Evolutionary conservation across 352 stramenopile species (phyloP).

Genomic region (Pythium phragmitis): DNA sequence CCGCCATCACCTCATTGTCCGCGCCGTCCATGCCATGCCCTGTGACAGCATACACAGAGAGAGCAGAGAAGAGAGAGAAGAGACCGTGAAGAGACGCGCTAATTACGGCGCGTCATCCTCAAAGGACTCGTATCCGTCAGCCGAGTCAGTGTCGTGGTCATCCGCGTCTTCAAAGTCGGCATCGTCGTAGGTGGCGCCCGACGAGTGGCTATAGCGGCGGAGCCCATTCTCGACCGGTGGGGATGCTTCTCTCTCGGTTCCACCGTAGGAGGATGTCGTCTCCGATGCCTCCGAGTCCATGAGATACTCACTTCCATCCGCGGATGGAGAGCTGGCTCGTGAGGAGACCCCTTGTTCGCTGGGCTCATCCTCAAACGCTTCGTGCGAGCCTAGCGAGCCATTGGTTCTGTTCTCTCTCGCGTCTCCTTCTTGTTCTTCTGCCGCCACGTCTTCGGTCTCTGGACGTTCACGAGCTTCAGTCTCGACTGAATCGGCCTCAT

Average conservation of each 20-base stretch:
- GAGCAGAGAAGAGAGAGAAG: neutral
- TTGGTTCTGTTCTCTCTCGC: too few species aligned
- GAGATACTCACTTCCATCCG: neutral
- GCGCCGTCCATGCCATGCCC: neutral
- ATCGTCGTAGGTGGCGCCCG: slow-evolving; percentile 7
- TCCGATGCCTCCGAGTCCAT: neutral
- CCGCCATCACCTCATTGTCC: neutral
- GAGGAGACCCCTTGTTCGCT: neutral
- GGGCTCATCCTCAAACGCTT: neutral
- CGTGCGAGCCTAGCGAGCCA: too few species aligned
- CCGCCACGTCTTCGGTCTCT: too few species aligned
- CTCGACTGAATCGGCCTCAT: too few species aligned
- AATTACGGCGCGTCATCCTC: slow-evolving; percentile 12
- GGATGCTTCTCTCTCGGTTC: neutral
- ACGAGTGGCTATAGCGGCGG: slow-evolving; percentile 7
- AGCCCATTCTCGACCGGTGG: too few species aligned
- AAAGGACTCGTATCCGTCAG: slow-evolving; percentile 21
- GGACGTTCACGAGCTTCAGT: too few species aligned
- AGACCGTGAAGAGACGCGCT: slow-evolving; percentile 4
- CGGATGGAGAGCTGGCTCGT: neutral
- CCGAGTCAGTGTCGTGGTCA: slow-evolving; percentile 20
- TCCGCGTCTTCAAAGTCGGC: slow-evolving; percentile 12
- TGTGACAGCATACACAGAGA: neutral
- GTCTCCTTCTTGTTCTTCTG: too few species aligned
- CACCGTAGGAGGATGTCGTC: neutral